phyloP scores from a whole-genome alignment of 495 filamentous ascomycete species.

The Xylaria castorea region DNA sequence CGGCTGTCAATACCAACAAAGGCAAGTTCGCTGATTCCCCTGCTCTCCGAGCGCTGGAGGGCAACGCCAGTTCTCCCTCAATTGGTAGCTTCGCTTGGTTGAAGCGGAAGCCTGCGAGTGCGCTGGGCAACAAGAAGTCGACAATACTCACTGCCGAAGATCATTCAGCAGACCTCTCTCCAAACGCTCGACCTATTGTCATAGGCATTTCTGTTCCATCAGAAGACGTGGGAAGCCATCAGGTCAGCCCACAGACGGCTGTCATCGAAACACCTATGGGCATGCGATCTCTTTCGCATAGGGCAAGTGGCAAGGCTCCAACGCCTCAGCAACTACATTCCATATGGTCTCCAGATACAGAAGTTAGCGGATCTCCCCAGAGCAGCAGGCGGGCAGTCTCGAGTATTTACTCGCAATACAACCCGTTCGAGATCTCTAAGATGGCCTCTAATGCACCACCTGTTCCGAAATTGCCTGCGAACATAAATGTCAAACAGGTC shows the following conservation, averaged over 20 bases:
- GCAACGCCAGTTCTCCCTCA: constrained; percentile 46
- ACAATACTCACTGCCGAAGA: constrained; percentile 12
- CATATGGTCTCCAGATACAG: constrained; percentile 65
- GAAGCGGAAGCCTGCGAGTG: constrained; percentile 43
- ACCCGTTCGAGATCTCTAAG: constrained; percentile 43
- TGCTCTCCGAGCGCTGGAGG: constrained; percentile 58
- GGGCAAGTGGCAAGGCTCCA: constrained; percentile 49
- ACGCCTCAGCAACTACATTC: constrained; percentile 70
- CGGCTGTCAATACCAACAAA: constrained; percentile 34
- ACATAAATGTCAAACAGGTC: constrained; percentile 35
- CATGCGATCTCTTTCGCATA: constrained; percentile 43
- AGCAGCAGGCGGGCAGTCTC: constrained; percentile 52
- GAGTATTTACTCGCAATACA: constrained; percentile 73
- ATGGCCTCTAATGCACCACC: constrained; percentile 57
- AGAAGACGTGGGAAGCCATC: constrained; percentile 58
- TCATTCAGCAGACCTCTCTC: constrained; percentile 67
- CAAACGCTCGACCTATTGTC: constrained; percentile 74
- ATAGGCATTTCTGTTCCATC: constrained; percentile 79
- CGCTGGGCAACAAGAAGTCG: constrained; percentile 35
- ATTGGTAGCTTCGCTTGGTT: constrained; percentile 53
- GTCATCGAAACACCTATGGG: constrained; percentile 50
- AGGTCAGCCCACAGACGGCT: constrained; percentile 60
- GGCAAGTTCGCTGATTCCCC: constrained; percentile 57
- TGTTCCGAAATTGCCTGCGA: constrained; percentile 66
- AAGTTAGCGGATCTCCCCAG: constrained; percentile 43